These are phyloP conservation scores for Fusarium sublunatum DNA, from an alignment of 2,329 filamentous ascomycete genomes.

Conservation along the genomic window DNA sequence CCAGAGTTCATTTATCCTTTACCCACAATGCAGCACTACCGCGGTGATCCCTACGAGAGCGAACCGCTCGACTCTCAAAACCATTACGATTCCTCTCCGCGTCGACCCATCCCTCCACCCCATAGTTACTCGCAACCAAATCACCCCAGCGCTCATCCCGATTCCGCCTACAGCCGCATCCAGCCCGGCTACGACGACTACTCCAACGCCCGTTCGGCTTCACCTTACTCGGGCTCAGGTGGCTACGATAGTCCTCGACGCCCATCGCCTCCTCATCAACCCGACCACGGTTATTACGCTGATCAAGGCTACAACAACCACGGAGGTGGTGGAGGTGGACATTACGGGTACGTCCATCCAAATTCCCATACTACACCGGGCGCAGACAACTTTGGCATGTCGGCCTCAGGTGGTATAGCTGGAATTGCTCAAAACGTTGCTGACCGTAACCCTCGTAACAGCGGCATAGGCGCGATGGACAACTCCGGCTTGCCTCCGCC, in stretches of 20 bases:
- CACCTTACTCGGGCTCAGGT: conserved; percentile 36
- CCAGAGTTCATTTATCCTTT: conserved; percentile 21
- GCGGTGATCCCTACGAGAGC: conserved; percentile 51
- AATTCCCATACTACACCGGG: conserved; percentile 62
- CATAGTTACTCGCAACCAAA: too few species aligned
- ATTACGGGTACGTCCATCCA: conserved; percentile 42
- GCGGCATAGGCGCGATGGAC: conserved; percentile 71
- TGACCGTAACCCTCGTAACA: conserved; percentile 71
- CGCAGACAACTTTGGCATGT: conserved; percentile 73
- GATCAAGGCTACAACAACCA: conserved; percentile 31
- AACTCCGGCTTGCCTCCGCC: conserved; percentile 53
- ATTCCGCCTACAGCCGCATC: conserved; percentile 40
- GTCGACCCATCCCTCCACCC: conserved; percentile 36
- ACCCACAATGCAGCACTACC: conserved; percentile 51
- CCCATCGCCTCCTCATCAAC: conserved; percentile 32
- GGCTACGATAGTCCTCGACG: conserved; percentile 40
- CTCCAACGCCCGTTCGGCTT: conserved; percentile 30
- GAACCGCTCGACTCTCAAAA: conserved; percentile 50
- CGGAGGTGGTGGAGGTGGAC: conserved; percentile 39
- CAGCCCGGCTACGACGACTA: conserved; percentile 37
- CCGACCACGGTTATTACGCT: conserved; percentile 39
- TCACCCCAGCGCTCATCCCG: conserved; percentile 42
- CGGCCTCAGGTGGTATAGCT: conserved; percentile 73
- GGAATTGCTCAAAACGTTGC: conserved; percentile 75
- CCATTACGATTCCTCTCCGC: conserved; percentile 41